A percentile compares a stretch with the other conserved stretches of the same genome.
Conservation (phyloP, 345 rosid species). For the Toxicodendron radicans region DNA sequence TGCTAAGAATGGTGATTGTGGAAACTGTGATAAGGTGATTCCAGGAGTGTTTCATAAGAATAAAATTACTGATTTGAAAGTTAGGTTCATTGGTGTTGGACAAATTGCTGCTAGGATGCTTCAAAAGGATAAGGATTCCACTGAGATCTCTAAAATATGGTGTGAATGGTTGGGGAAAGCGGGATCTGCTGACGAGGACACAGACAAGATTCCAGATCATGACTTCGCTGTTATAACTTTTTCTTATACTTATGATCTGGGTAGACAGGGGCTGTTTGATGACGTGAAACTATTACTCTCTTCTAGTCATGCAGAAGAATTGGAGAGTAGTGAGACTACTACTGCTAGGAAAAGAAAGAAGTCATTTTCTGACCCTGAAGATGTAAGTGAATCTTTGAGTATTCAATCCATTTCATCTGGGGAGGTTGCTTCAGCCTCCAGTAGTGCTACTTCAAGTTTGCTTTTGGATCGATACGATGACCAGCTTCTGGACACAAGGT, state of each 20-base stretch:
- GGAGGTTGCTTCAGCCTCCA: constrained; percentile 61
- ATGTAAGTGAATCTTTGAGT: constrained; percentile 59
- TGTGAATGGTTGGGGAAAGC: constrained; percentile 85
- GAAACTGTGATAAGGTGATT: constrained; percentile 39
- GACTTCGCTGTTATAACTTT: constrained; percentile 72
- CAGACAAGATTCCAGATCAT: constrained; percentile 45
- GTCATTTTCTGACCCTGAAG: constrained; percentile 82
- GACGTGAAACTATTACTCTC: constrained; percentile 56
- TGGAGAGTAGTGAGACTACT: constrained; percentile 37
- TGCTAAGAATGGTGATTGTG: constrained; percentile 26
- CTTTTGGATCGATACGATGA: constrained; percentile 55
- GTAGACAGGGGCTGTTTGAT: constrained; percentile 63
- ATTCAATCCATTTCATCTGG: constrained; percentile 62
- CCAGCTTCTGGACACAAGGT: constrained; percentile 51
- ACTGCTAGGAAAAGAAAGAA: constrained; percentile 55
- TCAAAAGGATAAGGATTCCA: constrained; percentile 40
- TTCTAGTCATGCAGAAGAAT: constrained; percentile 37
- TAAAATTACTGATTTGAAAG: constrained; percentile 57
- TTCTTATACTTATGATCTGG: constrained; percentile 61
- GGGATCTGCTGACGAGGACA: constrained; percentile 35
- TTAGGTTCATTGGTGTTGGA: constrained; percentile 56
- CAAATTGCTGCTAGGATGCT: constrained; percentile 55
- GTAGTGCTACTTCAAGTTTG: constrained; percentile 45
- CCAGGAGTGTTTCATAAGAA: constrained; percentile 59
- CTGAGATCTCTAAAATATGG: constrained; percentile 65